Conservation (phyloP, 345 rosid species). For the Salix viminalis region DNA sequence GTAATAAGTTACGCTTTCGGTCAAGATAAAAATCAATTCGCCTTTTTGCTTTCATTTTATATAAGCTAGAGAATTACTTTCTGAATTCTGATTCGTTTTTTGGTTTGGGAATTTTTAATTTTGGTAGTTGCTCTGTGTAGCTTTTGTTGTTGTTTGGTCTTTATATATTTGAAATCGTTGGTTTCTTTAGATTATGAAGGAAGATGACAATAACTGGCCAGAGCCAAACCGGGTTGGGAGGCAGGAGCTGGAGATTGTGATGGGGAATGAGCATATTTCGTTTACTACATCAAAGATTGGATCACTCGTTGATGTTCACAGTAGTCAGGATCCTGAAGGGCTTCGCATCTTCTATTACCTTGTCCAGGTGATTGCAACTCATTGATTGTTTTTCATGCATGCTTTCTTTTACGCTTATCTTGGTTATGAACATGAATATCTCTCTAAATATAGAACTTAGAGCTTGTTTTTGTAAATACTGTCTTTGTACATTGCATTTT, state of each 20-base stretch:
- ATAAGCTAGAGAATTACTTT: background rate
- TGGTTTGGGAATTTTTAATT: background rate
- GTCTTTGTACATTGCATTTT: background rate
- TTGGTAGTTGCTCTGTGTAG: background rate
- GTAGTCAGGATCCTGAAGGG: conserved; percentile 96
- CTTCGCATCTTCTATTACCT: conserved; percentile 97
- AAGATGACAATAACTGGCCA: conserved; percentile 98
- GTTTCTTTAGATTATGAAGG: conserved; percentile 78
- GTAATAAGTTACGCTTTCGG: background rate
- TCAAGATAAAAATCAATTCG: background rate
- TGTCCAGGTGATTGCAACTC: conserved; percentile 68
- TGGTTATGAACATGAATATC: background rate
- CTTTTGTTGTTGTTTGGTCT: background rate
- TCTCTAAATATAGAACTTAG: background rate
- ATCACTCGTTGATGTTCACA: conserved; percentile 91
- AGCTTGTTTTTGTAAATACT: background rate
- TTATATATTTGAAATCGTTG: background rate
- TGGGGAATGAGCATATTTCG: conserved; percentile 96
- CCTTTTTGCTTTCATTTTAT: background rate
- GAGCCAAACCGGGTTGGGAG: conserved; percentile 95
- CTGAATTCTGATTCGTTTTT: too few species aligned
- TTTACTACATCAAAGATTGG: conserved; percentile 97
- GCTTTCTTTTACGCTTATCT: background rate
- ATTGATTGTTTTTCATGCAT: background rate
- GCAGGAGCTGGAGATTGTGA: conserved; percentile 96